Conservation (phyloP, 352 stramenopile species). For the Phytophthora sojae region DNA sequence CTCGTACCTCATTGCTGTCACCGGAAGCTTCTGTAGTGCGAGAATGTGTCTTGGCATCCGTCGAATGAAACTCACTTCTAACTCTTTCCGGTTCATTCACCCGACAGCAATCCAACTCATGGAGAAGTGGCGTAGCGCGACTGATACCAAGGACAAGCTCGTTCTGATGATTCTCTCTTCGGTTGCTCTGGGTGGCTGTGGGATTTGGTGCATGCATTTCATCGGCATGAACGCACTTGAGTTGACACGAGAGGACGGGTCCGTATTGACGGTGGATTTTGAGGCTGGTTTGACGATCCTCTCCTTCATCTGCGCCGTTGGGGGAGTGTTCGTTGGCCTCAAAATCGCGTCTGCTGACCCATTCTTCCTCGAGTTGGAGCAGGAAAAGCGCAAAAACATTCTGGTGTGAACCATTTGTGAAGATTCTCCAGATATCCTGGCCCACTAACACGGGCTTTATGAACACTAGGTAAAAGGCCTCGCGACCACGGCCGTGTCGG, state of each 20-base stretch:
- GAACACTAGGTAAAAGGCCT: slow-evolving; percentile 57
- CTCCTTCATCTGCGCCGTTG: slow-evolving; percentile 62
- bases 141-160: slow-evolving; percentile 40
- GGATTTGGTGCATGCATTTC: slow-evolving; percentile 84
- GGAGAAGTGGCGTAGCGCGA: slow-evolving; percentile 73
- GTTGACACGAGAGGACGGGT: slow-evolving; percentile 43
- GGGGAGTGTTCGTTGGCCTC: slow-evolving; percentile 64
- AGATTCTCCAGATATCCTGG: no score
- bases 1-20: slow-evolving; percentile 63
- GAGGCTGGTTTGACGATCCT: slow-evolving; percentile 61
- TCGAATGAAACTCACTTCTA: neutral
- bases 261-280: slow-evolving; percentile 55
- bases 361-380: slow-evolving; percentile 72
- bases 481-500: slow-evolving; percentile 48
- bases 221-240: slow-evolving; percentile 69
- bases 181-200: slow-evolving; percentile 59
- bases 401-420: no score
- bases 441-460: no score
- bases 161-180: slow-evolving; percentile 52
- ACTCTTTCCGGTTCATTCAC: neutral
- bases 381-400: slow-evolving; percentile 59
- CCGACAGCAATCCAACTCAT: slow-evolving; percentile 70
- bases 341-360: slow-evolving; percentile 62
- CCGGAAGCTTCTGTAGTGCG: slow-evolving; percentile 64
- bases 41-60: neutral